Evolutionary conservation across 2,329 filamentous ascomycete genomes (phyloP).

Genomic region (Epichloe brachyelytri): DNA sequence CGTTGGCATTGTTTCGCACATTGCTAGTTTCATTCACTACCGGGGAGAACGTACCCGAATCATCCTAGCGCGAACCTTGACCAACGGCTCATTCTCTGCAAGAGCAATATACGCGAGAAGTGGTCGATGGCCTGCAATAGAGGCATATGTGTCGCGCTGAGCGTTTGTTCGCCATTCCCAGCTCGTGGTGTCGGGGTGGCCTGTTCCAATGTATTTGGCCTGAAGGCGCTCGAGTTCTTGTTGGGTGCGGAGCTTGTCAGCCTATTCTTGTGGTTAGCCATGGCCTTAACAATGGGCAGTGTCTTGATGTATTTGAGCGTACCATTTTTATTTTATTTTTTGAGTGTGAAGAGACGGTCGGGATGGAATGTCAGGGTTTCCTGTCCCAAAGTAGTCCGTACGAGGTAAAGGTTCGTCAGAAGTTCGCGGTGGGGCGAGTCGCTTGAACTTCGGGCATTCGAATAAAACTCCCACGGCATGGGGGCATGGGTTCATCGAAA

Average conservation of each 20-base stretch:
- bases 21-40: neutral
- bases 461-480: no score
- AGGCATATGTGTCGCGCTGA: conserved; percentile 81
- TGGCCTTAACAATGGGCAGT: no score
- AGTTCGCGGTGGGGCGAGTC: neutral
- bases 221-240: conserved; percentile 97
- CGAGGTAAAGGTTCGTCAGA: no score
- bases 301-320: no score
- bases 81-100: conserved; percentile 71
- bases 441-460: conserved; percentile 4
- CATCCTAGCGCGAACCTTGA: conserved; percentile 67
- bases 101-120: conserved; percentile 81
- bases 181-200: conserved; percentile 90
- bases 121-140: conserved; percentile 79
- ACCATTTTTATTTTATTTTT: no score
- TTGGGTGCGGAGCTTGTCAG: conserved; percentile 93
- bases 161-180: conserved; percentile 98
- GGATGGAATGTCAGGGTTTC: no score
- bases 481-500: no score
- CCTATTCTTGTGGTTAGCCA: conserved; percentile 32
- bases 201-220: conserved; percentile 89
- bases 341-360: no score
- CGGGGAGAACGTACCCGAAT: conserved; percentile 46
- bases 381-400: no score
- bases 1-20: neutral